Evolutionary conservation across 768 basidiomycete genomes (phyloP).

Genomic region (Tylopilus vinaceipallidus): DNA sequence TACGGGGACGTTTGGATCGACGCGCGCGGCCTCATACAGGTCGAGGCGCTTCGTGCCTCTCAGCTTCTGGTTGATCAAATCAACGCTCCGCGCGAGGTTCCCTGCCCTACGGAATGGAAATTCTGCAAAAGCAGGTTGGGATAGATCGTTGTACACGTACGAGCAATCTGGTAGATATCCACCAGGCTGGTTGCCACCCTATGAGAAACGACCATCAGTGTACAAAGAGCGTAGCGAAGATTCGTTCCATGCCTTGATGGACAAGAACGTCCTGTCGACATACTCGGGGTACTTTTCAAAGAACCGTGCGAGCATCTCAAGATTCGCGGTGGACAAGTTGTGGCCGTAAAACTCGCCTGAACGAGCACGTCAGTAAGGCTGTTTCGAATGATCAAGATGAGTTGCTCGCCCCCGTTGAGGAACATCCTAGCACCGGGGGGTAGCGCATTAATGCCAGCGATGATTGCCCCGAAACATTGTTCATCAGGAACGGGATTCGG

Average conservation of each 20-base stretch:
- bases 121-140: too few relatives aligned
- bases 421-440: constrained; percentile 46
- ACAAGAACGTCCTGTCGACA: constrained; percentile 35
- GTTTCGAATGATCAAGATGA: neutral
- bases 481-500: constrained; percentile 50
- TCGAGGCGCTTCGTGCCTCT: constrained; percentile 56
- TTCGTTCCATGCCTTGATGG: constrained; percentile 27
- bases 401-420: constrained; percentile 45
- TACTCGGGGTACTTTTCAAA: constrained; percentile 41
- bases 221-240: neutral
- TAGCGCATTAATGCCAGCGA: constrained; percentile 43
- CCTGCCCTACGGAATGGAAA: constrained; percentile 23
- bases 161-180: constrained; percentile 24
- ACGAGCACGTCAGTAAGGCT: neutral
- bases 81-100: constrained; percentile 45
- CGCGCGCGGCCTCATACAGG: constrained; percentile 52
- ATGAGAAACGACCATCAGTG: neutral
- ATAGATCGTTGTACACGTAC: constrained; percentile 11
- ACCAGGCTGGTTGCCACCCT: constrained; percentile 11
- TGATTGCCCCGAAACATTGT: constrained; percentile 60
- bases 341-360: constrained; percentile 58
- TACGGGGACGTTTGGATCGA: constrained; percentile 41
- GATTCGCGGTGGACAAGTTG: constrained; percentile 39
- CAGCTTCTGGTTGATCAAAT: constrained; percentile 42
- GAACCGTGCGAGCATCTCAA: constrained; percentile 51